These are phyloP conservation scores for Lolium multiflorum DNA, from an alignment of 176 grass and related monocot genomes.

Conservation along the genomic window DNA sequence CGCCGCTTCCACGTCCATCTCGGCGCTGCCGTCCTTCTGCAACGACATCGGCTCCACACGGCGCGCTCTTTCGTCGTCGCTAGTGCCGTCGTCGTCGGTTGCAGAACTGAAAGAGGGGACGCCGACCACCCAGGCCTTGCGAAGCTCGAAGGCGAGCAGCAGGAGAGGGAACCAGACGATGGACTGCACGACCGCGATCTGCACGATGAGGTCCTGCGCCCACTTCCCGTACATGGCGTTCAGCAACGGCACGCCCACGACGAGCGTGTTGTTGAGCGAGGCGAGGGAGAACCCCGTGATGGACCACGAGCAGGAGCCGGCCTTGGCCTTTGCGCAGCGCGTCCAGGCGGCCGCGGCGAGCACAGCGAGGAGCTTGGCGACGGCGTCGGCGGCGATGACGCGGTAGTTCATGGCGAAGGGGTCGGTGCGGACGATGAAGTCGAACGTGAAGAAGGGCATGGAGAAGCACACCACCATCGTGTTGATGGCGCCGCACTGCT, in stretches of 20 bases:
- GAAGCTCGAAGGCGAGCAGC: constrained; percentile 70
- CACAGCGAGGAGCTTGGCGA: constrained; percentile 51
- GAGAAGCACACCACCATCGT: constrained; percentile 62
- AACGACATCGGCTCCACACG: neutral
- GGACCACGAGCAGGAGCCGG: constrained; percentile 46
- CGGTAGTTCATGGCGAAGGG: constrained; percentile 63
- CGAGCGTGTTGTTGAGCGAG: constrained; percentile 72
- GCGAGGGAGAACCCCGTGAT: constrained; percentile 80
- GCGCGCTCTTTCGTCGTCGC: neutral
- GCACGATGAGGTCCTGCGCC: constrained; percentile 77
- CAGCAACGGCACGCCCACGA: constrained; percentile 64
- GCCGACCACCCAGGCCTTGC: constrained; percentile 40
- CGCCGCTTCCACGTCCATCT: constrained; percentile 22
- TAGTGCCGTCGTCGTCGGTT: neutral
- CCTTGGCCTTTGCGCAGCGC: constrained; percentile 17
- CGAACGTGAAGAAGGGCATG: constrained; percentile 76
- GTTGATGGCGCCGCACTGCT: constrained; percentile 63
- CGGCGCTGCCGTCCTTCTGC: constrained; percentile 3
- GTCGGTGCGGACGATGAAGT: constrained; percentile 62
- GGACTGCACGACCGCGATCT: constrained; percentile 82
- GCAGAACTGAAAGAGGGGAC: neutral
- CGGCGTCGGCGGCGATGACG: constrained; percentile 59
- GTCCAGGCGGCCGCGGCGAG: constrained; percentile 36
- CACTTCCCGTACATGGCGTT: constrained; percentile 60
- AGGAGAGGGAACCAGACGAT: constrained; percentile 63